These are phyloP conservation scores for Prunella vulgaris DNA, from an alignment of 257 asterid genomes.

Conservation along the genomic window DNA sequence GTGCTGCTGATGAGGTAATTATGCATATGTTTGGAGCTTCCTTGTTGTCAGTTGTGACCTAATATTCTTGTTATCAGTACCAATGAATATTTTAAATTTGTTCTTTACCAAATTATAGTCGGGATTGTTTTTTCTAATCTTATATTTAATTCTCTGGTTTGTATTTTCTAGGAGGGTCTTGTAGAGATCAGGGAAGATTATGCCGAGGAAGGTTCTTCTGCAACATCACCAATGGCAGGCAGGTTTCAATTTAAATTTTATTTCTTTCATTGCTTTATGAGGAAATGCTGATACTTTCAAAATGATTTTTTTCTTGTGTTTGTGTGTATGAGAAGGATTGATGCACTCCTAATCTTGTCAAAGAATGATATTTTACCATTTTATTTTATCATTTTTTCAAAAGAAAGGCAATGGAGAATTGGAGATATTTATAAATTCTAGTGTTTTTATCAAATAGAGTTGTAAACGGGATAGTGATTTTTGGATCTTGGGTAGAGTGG, in stretches of 20 bases:
- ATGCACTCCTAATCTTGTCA: neutral
- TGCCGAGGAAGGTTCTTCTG: slow-evolving; percentile 44
- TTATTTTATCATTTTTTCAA: neutral
- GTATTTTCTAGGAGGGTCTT: slow-evolving; percentile 66
- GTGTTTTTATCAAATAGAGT: neutral
- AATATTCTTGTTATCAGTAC: neutral
- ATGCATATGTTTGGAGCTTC: slow-evolving; percentile 1
- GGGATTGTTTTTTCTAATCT: neutral
- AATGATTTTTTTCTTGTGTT: neutral
- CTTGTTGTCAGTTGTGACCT: neutral
- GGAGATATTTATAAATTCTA: neutral
- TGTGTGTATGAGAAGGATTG: neutral
- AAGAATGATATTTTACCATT: neutral
- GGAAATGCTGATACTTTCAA: neutral
- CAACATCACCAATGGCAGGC: slow-evolving; percentile 37
- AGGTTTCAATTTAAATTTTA: slow-evolving; percentile 25
- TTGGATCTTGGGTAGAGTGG: neutral
- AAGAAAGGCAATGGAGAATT: neutral
- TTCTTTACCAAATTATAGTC: neutral
- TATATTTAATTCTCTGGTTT: neutral
- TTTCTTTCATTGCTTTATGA: neutral
- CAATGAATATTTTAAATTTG: neutral
- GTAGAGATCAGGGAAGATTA: slow-evolving; percentile 92
- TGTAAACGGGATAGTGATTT: neutral
- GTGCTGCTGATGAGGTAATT: slow-evolving; percentile 3